These are phyloP conservation scores for Schizothecium vesticola DNA, from an alignment of 495 filamentous ascomycete genomes.

Conservation along the genomic window DNA sequence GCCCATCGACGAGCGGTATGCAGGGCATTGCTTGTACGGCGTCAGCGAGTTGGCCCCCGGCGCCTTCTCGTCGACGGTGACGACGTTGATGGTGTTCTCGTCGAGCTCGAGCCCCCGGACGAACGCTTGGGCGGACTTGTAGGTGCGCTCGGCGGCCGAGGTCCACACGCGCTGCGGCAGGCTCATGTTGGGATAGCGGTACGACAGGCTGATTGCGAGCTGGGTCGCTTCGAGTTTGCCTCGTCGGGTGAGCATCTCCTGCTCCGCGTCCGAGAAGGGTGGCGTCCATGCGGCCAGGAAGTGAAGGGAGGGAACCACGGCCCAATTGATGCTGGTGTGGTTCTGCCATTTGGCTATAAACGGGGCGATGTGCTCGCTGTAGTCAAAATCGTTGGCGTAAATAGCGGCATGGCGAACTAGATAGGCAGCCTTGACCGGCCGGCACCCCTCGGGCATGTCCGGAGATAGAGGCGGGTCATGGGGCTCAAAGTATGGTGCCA, in stretches of 20 bases:
- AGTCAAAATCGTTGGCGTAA: conserved; percentile 46
- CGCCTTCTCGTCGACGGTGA: conserved; percentile 34
- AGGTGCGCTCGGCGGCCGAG: conserved; percentile 43
- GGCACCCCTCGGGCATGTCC: conserved; percentile 37
- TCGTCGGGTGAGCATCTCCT: conserved; percentile 39
- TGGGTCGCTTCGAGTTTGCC: conserved; percentile 40
- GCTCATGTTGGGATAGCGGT: conserved; percentile 39
- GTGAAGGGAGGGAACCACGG: conserved; percentile 31
- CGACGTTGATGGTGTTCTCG: conserved; percentile 37
- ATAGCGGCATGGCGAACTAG: conserved; percentile 45
- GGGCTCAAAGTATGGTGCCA: conserved; percentile 46
- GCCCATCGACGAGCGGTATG: conserved; percentile 42
- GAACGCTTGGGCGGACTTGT: conserved; percentile 40
- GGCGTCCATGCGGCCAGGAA: conserved; percentile 39
- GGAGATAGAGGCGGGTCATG: conserved; percentile 38
- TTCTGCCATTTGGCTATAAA: conserved; percentile 42
- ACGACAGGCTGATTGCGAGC: conserved; percentile 36
- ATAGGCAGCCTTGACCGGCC: conserved; percentile 36
- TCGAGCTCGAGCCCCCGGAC: conserved; percentile 38
- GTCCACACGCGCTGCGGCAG: conserved; percentile 43
- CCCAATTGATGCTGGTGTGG: conserved; percentile 32
- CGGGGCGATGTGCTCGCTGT: conserved; percentile 42
- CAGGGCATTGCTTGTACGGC: conserved; percentile 44
- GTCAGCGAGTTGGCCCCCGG: conserved; percentile 44
- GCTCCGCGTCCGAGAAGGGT: conserved; percentile 40